A percentile compares a stretch with the other conserved stretches of the same genome.
phyloP scores from a whole-genome alignment of 1,284 basidiomycete genomes.

The Trametes versicolor region DNA sequence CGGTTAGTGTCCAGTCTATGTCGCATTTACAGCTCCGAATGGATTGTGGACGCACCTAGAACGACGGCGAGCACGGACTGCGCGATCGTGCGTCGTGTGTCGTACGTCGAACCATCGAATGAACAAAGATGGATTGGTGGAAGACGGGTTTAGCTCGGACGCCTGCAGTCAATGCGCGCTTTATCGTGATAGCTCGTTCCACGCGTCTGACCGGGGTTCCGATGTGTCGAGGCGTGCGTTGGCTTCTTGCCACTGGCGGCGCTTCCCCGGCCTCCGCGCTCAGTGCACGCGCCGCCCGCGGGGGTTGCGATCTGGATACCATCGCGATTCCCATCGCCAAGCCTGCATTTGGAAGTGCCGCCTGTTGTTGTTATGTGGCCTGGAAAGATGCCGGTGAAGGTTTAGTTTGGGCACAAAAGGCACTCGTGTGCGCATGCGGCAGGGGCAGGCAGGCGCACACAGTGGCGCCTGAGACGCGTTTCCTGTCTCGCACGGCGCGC shows the following conservation, averaged over 20 bases:
- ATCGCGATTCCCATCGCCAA: conserved; percentile 20
- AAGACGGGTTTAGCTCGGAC: conserved; percentile 13
- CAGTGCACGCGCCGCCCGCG: conserved; percentile 4
- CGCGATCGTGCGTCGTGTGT: background rate
- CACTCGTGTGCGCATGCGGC: background rate
- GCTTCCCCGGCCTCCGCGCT: conserved; percentile 6
- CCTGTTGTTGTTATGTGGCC: background rate
- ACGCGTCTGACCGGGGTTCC: conserved; percentile 7
- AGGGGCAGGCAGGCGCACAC: background rate
- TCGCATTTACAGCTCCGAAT: background rate
- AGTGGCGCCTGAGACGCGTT: conserved; percentile 9
- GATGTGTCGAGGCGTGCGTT: conserved; percentile 2
- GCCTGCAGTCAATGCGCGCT: conserved; percentile 1
- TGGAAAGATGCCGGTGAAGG: conserved; percentile 11
- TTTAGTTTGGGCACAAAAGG: background rate
- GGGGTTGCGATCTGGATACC: conserved; percentile 17
- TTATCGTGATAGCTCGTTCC: conserved; percentile 1
- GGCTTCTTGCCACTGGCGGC: conserved; percentile 3
- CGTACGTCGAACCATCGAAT: background rate
- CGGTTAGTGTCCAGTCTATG: background rate
- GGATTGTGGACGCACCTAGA: background rate
- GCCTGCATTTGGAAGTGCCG: background rate
- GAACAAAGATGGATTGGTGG: conserved; percentile 12
- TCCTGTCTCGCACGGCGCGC: conserved; percentile 5
- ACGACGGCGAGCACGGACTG: background rate